phyloP scores from a whole-genome alignment of 768 basidiomycete genomes.

The Trametes cubensis region DNA sequence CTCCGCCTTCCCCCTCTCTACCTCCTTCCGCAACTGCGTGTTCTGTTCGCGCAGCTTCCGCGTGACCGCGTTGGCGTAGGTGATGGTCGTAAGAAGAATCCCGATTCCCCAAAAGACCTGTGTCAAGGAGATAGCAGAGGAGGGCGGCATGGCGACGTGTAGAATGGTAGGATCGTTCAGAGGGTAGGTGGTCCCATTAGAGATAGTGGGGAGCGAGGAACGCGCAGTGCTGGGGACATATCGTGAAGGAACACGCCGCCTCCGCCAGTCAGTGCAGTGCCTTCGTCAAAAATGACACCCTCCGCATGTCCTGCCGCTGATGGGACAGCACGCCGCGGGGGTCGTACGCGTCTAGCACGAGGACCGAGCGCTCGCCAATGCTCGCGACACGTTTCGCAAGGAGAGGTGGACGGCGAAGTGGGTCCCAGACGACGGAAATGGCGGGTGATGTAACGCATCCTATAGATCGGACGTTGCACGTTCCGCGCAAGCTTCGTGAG shows the following conservation, averaged over 20 bases:
- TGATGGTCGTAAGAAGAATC: conserved; percentile 21
- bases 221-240: conserved; percentile 12
- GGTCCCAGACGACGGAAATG: neutral
- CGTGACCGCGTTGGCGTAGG: conserved; percentile 16
- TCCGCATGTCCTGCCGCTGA: conserved; percentile 15
- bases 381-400: conserved; percentile 8
- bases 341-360: conserved; percentile 13
- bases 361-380: neutral
- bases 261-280: conserved; percentile 15
- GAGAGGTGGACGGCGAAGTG: neutral
- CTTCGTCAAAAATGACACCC: conserved; percentile 15
- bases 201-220: conserved; percentile 12
- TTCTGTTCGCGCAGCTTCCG: conserved; percentile 17
- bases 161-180: conserved; percentile 11
- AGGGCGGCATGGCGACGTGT: conserved; percentile 14
- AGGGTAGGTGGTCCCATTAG: conserved; percentile 13
- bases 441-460: neutral
- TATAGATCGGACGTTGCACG: neutral
- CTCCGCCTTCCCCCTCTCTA: conserved; percentile 13
- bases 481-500: neutral
- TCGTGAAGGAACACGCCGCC: conserved; percentile 10
- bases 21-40: conserved; percentile 16
- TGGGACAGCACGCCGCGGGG: conserved; percentile 9
- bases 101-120: conserved; percentile 22
- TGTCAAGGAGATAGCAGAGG: conserved; percentile 20